phyloP scores from a whole-genome alignment of 164 flowering plant genomes.

The Vitis cinerea region DNA sequence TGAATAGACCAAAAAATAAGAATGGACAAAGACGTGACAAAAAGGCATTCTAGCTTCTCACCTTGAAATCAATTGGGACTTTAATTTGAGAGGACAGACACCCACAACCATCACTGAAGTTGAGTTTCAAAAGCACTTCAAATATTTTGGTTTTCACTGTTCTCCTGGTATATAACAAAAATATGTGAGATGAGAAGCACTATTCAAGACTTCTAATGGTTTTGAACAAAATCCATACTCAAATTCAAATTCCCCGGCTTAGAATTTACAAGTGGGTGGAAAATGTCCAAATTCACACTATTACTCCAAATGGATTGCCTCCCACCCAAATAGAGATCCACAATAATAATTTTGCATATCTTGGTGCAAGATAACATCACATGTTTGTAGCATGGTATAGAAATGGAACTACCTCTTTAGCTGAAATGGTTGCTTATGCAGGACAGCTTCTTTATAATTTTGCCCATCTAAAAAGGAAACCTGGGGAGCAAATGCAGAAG shows the following conservation, averaged over 20 bases:
- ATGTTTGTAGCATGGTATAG: neutral
- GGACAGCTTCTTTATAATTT: constrained; percentile 50
- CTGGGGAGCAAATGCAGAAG: constrained; percentile 31
- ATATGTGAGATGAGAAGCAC: neutral
- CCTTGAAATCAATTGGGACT: constrained; percentile 75
- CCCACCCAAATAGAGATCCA: neutral
- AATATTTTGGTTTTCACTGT: constrained; percentile 49
- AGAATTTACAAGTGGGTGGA: too few relatives aligned
- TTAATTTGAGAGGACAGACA: constrained; percentile 48
- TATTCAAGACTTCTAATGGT: too few relatives aligned
- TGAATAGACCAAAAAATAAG: neutral
- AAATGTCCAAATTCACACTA: neutral
- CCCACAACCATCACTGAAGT: constrained; percentile 78
- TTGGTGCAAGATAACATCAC: neutral
- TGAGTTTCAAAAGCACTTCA: constrained; percentile 61
- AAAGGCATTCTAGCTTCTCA: constrained; percentile 24
- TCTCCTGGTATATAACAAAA: constrained; percentile 49
- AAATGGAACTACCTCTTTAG: constrained; percentile 47
- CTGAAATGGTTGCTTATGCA: constrained; percentile 55
- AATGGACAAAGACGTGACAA: neutral
- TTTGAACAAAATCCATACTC: too few relatives aligned
- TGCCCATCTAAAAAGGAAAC: constrained; percentile 60
- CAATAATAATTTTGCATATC: neutral
- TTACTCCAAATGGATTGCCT: neutral
- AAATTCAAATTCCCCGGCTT: too few relatives aligned